Base-by-base conservation (phyloP, 164 flowering plant genomes). In the Pachysandra terminalis region DNA sequence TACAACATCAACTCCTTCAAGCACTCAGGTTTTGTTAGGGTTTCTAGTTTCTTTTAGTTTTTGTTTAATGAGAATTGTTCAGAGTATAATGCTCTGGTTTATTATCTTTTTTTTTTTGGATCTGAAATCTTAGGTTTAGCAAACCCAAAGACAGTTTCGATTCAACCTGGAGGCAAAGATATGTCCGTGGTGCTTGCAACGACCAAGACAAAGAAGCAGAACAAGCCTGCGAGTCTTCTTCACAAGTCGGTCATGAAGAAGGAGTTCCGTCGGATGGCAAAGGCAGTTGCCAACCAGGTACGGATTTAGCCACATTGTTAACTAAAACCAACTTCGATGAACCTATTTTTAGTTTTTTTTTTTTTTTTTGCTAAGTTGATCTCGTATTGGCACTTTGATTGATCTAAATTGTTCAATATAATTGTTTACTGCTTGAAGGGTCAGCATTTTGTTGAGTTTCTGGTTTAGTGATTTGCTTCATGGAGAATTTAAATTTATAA, bases 281-380 rank as follows among this genome's bases (percentile, higher is more conserved):
- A 86, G 83, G 89, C 90, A 45, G 92, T 90, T 23, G 63, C 57
- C 4, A 90, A 86, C 63, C 96, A 89, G 96, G 98, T 90, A 77
- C 19, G 21, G 3, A 28, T 32, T n/a, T n/a, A n/a, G n/a, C n/a
- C n/a, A n/a, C n/a, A n/a, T n/a, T n/a, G n/a, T n/a, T n/a, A n/a
- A n/a, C n/a, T n/a, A n/a, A n/a, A n/a, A n/a, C n/a, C n/a, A n/a
- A n/a, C n/a, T n/a, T n/a, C n/a, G n/a, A n/a, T n/a, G n/a, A n/a
- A n/a, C n/a, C n/a, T n/a, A n/a, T n/a, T n/a, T n/a, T n/a, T n/a
- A n/a, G n/a, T n/a, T n/a, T n/a, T n/a, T n/a, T n/a, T n/a, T n/a
- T n/a, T n/a, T n/a, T n/a, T n/a, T n/a, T n/a, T n/a, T n/a, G n/a
- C n/a, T n/a, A n/a, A n/a, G n/a, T n/a, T 32, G 37, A 3, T 7